phyloP scores from a whole-genome alignment of 805 yeast species.

The Saccharomycopsis guyanensis region DNA sequence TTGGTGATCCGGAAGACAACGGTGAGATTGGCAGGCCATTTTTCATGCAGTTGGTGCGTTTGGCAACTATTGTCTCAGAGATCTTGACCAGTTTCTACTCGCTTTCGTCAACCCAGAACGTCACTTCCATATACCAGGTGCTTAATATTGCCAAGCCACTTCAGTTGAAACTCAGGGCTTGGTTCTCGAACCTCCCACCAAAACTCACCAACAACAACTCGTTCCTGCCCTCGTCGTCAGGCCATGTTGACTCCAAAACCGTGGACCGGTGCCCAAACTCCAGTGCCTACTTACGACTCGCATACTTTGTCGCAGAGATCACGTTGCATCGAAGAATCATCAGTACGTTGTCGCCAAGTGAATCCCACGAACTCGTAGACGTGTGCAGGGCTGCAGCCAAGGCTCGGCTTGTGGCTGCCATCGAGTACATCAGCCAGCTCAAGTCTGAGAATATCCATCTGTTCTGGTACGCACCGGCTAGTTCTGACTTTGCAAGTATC shows the following conservation, averaged over 20 bases:
- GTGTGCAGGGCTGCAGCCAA: slow-evolving; percentile 84
- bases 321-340: slow-evolving; percentile 76
- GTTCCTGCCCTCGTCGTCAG: not conserved
- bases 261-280: slow-evolving; percentile 49
- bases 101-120: slow-evolving; percentile 50
- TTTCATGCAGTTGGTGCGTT: slow-evolving; percentile 58
- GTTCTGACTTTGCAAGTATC: slow-evolving; percentile 70
- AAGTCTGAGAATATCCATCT: slow-evolving; percentile 79
- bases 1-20: slow-evolving; percentile 36
- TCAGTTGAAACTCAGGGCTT: slow-evolving; percentile 59
- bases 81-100: slow-evolving; percentile 68
- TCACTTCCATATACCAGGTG: slow-evolving; percentile 57
- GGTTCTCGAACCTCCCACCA: slow-evolving; percentile 69
- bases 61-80: slow-evolving; percentile 63
- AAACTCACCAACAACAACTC: slow-evolving; percentile 52
- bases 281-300: slow-evolving; percentile 71
- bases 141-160: slow-evolving; percentile 74
- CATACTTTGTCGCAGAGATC: slow-evolving; percentile 85
- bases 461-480: slow-evolving; percentile 83
- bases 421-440: slow-evolving; percentile 67
- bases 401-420: slow-evolving; percentile 73
- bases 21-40: slow-evolving; percentile 62
- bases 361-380: slow-evolving; percentile 45
- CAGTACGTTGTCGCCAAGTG: slow-evolving; percentile 37
- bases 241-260: not conserved